These are phyloP conservation scores for Boletus barrowsii DNA, from an alignment of 768 basidiomycete genomes.

Conservation along the genomic window DNA sequence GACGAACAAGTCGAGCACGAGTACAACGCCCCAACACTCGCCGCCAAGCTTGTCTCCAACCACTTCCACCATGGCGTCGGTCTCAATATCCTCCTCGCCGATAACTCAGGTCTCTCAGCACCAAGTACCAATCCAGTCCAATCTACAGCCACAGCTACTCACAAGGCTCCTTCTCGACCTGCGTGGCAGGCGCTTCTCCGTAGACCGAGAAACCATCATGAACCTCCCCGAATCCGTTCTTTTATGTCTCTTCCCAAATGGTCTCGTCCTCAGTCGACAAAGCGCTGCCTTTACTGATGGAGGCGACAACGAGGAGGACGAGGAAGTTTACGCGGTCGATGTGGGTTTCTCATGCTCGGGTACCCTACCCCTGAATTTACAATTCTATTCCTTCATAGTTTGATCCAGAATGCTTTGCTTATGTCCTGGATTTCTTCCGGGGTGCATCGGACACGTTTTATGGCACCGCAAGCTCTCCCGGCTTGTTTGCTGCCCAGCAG, in stretches of 20 bases:
- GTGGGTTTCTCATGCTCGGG: conserved; percentile 51
- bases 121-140: conserved; percentile 56
- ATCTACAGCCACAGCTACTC: conserved; percentile 82
- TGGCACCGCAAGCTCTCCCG: conserved; percentile 70
- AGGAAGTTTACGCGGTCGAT: conserved; percentile 94
- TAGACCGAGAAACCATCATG: conserved; percentile 98
- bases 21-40: conserved; percentile 6
- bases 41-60: conserved; percentile 9
- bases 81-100: conserved; percentile 48
- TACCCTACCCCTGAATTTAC: not conserved
- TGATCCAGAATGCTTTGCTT: conserved; percentile 95
- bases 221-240: conserved; percentile 96
- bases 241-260: conserved; percentile 95
- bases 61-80: conserved; percentile 35
- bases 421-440: conserved; percentile 89
- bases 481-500: conserved; percentile 76
- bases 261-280: conserved; percentile 88
- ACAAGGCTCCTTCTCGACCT: conserved; percentile 89
- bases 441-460: conserved; percentile 89
- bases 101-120: conserved; percentile 56
- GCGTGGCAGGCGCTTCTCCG: conserved; percentile 85
- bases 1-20: conserved; percentile 19
- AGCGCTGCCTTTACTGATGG: conserved; percentile 72
- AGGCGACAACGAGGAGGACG: conserved; percentile 73
- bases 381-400: conserved; percentile 54